Base-by-base conservation (phyloP, 257 asterid genomes). In the Linaria vulgaris region DNA sequence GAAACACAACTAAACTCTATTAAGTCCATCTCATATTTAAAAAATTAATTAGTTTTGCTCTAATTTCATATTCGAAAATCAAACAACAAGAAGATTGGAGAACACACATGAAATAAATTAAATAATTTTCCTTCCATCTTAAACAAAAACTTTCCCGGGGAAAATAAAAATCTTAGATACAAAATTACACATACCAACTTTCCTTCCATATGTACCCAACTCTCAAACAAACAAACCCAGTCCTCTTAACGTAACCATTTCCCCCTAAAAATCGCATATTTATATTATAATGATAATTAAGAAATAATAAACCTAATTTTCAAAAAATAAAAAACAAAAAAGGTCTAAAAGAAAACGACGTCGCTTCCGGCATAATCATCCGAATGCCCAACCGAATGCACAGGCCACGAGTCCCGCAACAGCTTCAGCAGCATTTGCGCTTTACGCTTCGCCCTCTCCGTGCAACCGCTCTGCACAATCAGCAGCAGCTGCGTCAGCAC, bases 391-490 rank as follows among this genome's bases (percentile, higher is more conserved):
- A 80, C 16, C 0, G 95, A 75, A 21, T 83, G 82, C 12, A 74
- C 71, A 19, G 99, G 96, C 97, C 97, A 94, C 64, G 96, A 82
- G 75, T 85, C 81, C 17, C 95, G 79, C 17, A 94, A 78, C 70
- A 79, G 59, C 83, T 94, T 94, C 67, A 94, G 78, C 69, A 94
- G 79, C 96, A 87, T 82, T 68, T 94, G 97, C 51, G 99, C 97
- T 72, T 94, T 94, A 37, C 96, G 80, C 59, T 94, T 94, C 4
- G 97, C 99, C 16, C 99, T 85, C 61, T 82, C 97, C 68, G 99
- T 94, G 80, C 99, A 94, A 64, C 85, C 99, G 84, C 97, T 89
- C 77, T 94, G 99, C 1, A 94, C 94, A 13, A 94, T 78, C 30
- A 94, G 71, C 30, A 94, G 78, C 74, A 94, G 43, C 77, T 90